phyloP scores from a whole-genome alignment of 768 basidiomycete species.

The Lactifluus subvellereus region DNA sequence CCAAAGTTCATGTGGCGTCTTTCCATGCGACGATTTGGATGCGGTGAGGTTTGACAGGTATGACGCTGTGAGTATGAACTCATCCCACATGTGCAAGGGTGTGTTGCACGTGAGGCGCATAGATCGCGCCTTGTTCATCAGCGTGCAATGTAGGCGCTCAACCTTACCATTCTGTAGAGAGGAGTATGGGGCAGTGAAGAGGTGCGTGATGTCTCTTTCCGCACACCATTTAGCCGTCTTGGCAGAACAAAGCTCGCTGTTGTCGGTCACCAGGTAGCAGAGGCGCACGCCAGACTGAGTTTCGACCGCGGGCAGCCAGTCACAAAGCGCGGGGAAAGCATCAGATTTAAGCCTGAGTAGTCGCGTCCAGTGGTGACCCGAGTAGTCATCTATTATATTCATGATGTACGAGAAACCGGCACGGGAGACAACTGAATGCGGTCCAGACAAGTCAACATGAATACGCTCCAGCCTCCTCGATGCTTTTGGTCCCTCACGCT shows the following conservation, averaged over 20 bases:
- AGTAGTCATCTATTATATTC: no score
- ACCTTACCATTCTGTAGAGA: slow-evolving; percentile 2
- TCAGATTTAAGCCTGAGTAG: background rate
- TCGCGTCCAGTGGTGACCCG: background rate
- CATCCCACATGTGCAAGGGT: no score
- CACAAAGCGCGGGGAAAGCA: background rate
- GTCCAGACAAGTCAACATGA: background rate
- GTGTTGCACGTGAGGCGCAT: background rate
- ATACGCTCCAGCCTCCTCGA: background rate
- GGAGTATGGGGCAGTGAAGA: slow-evolving; percentile 3
- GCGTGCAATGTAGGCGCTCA: background rate
- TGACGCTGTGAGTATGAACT: background rate
- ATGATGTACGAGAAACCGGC: background rate
- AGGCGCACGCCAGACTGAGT: background rate
- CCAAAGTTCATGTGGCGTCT: background rate
- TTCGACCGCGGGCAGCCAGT: background rate
- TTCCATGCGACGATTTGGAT: slow-evolving; percentile 19
- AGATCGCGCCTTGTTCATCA: background rate
- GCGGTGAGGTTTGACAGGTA: background rate
- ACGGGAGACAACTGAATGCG: background rate
- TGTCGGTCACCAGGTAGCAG: background rate
- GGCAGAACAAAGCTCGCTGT: background rate
- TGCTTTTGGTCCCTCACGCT: background rate
- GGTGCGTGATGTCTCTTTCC: background rate
- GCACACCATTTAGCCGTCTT: background rate